Percentiles rank a stretch among this genome's conserved stretches.
These are phyloP conservation scores for Cystobasidium slooffiae DNA, from an alignment of 1,284 basidiomycete genomes.

Conservation along the genomic window DNA sequence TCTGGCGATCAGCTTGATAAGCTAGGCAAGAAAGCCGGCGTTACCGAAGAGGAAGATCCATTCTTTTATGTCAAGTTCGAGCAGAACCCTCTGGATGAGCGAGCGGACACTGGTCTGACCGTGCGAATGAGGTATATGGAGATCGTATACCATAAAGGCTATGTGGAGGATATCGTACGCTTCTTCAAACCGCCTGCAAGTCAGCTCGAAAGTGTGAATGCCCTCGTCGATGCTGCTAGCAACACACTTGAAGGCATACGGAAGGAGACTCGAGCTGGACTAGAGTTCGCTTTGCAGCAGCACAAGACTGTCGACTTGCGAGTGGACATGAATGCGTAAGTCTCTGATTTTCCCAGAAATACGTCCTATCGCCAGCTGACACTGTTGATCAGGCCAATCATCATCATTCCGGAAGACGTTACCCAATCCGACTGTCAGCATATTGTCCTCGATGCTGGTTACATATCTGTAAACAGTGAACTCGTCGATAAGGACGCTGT, in stretches of 20 bases:
- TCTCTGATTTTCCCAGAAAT: background rate
- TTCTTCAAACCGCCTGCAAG: slow-evolving; percentile 96
- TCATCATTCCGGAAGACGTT: slow-evolving; percentile 89
- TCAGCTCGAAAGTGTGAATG: slow-evolving; percentile 89
- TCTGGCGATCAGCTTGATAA: slow-evolving; percentile 54
- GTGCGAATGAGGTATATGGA: slow-evolving; percentile 96
- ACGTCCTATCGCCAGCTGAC: slow-evolving; percentile 5
- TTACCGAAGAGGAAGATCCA: slow-evolving; percentile 63
- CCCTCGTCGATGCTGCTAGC: slow-evolving; percentile 75
- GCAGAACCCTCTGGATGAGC: slow-evolving; percentile 87
- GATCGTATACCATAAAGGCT: slow-evolving; percentile 94
- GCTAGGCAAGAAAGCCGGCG: slow-evolving; percentile 48
- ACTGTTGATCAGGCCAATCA: slow-evolving; percentile 67
- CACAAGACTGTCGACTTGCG: slow-evolving; percentile 96
- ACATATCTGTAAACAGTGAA: slow-evolving; percentile 90
- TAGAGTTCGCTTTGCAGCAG: slow-evolving; percentile 89
- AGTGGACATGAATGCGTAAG: slow-evolving; percentile 86
- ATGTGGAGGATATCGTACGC: slow-evolving; percentile 86
- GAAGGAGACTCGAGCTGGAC: slow-evolving; percentile 90
- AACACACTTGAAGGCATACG: slow-evolving; percentile 92
- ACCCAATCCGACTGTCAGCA: slow-evolving; percentile 78
- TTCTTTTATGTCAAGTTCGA: slow-evolving; percentile 95
- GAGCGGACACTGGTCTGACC: slow-evolving; percentile 88
- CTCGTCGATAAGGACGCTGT: slow-evolving; percentile 83
- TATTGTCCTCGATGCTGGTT: slow-evolving; percentile 93